phyloP scores from a whole-genome alignment of 345 rosid species.

The Corchorus capsularis region DNA sequence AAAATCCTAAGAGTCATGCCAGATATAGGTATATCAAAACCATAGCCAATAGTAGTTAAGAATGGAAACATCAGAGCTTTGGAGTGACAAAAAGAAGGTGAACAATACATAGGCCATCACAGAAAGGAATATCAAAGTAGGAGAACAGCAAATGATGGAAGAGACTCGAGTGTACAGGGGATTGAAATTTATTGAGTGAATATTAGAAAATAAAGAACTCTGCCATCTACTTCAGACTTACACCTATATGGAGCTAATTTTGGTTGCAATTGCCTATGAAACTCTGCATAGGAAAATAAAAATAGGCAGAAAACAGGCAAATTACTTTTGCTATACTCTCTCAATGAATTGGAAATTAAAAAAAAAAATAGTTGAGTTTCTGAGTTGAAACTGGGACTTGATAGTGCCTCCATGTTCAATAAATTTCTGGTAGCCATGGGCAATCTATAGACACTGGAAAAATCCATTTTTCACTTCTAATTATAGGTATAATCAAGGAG shows the following conservation, averaged over 20 bases:
- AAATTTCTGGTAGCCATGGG: background rate
- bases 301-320: background rate
- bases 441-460: background rate
- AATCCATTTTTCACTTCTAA: background rate
- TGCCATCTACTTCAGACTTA: too few species aligned
- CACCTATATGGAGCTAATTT: too few species aligned
- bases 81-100: background rate
- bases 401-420: background rate
- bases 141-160: too few species aligned
- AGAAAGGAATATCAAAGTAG: too few species aligned
- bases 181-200: too few species aligned
- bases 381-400: background rate
- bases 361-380: background rate
- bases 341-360: background rate
- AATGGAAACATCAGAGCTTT: background rate
- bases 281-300: too few species aligned
- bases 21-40: background rate
- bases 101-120: too few species aligned
- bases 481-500: background rate
- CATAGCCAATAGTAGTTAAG: background rate
- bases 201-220: too few species aligned
- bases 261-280: too few species aligned
- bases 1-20: constrained; percentile 23
- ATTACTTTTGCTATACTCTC: background rate
- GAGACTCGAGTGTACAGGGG: too few species aligned